Evolutionary conservation across 208 protist genomes (phyloP).

Genomic region (Herpetomonas samuelpessoai): DNA sequence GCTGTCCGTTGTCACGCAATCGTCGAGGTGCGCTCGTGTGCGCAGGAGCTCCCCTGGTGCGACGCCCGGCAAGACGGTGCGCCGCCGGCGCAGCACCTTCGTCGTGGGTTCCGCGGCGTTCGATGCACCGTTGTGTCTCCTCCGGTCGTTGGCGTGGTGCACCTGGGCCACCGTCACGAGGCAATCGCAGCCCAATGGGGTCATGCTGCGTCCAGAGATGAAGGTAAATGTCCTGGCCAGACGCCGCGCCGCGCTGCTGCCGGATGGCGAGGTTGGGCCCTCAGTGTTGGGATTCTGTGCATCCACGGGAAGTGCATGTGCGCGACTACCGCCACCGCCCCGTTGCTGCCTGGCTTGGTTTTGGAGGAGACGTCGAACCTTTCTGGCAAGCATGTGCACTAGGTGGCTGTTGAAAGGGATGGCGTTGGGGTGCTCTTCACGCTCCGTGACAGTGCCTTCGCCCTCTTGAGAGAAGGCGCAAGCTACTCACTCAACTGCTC

Average conservation of each 20-base stretch:
- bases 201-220: slow-evolving; percentile 40
- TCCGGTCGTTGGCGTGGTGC: neutral
- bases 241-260: slow-evolving; percentile 6
- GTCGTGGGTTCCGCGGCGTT: neutral
- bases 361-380: neutral
- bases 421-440: too few relatives aligned
- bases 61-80: slow-evolving; percentile 22
- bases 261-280: too few relatives aligned
- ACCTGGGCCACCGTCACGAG: slow-evolving; percentile 15
- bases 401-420: too few relatives aligned
- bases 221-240: slow-evolving; percentile 13
- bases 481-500: too few relatives aligned
- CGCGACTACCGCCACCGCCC: neutral
- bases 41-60: slow-evolving; percentile 24
- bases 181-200: slow-evolving; percentile 34
- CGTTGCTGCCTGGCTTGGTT: neutral
- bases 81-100: slow-evolving; percentile 1
- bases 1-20: slow-evolving; percentile 16
- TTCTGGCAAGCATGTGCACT: neutral
- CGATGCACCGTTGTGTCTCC: neutral
- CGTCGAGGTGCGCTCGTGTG: slow-evolving; percentile 19
- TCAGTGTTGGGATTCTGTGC: too few relatives aligned
- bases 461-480: too few relatives aligned
- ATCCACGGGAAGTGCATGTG: too few relatives aligned
- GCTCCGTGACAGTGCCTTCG: too few relatives aligned